Evolutionary conservation across 441 rosid genomes (phyloP), one percentile per base, ranked within the genome.

Genomic region (Populus hybrid): DNA sequence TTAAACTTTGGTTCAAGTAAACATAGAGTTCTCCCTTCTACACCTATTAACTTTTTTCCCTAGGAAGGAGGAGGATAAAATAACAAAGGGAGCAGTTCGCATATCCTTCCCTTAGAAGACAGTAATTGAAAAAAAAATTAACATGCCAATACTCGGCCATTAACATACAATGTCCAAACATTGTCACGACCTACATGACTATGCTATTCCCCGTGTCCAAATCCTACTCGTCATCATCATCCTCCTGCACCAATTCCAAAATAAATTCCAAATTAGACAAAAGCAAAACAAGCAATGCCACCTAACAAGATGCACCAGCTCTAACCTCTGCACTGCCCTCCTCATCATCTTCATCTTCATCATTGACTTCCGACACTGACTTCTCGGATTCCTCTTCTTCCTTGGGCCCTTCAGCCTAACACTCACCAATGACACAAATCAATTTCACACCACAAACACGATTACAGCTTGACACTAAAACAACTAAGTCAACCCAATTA

Each of bases 311-410:
- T 29, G 31, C n/a, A n/a, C 1, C 0, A 20, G 16, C 38, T 73
- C 82, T 20, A 10, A 90, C 97, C 89, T 93, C 97, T 12, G 80
- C 95, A 36, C 93, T 90, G 42, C 85, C 92, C 14, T 86, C 97
- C 7, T 83, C 86, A 1, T 90, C 93, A 2, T 86, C 93, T 2
- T 77, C 86, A 2, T 90, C 93, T 36, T 88, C 95, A 70, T 93
- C 93, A 61, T 91, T 84, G 64, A 93, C 94, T 83, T 93, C 97
- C 0, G 97, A 93, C 50, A 85, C 75, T 0, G 97, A 92, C 88
- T 92, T 92, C 84, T 90, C 99, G 14, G 99, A 96, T 71, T 93
- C 99, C 29, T 82, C 99, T 45, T 92, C 94, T 0, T 93, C 98
- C 67, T 92, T 87, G 61, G 94, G 85, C 7, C 84, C 98, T 84